Evolutionary conservation across 2,329 filamentous ascomycete genomes (phyloP), one percentile per base, ranked within the genome.

Genomic region (Scytalidium lignicola): DNA sequence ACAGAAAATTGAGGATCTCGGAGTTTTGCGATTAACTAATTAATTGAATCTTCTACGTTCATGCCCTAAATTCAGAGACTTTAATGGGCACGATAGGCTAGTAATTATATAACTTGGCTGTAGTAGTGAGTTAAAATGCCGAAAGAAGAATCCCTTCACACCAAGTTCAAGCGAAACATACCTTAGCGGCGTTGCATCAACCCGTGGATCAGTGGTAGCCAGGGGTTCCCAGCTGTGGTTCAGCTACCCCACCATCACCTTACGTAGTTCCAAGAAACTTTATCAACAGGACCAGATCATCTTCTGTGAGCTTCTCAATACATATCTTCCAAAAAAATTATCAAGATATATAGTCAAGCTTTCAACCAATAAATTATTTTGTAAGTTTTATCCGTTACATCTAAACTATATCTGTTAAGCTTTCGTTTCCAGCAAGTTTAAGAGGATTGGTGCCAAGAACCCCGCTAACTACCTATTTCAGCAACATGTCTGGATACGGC

Each of bases 401-500:
- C 15, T 17, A 13, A 15, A 17, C 4, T 17, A 17, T 5, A n/a
- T n/a, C 15, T 15, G 10, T 37, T 37, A n/a, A 4, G 15, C 7
- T 37, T 37, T 28, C 26, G 7, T 7, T 28, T 28, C 7, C 13
- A 28, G 13, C 7, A 7, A 28, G 13, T 28, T 7, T 28, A n/a
- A n/a, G n/a, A n/a, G 26, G 7, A 28, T 28, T 28, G 7, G 26
- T 13, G 26, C 32, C 6, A 37, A 17, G 32, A 17, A 37, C 32
- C 32, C 32, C 32, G 32, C 32, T 37, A 37, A 37, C 32, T 4
- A 8, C 15, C 15, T 13, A 37, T 4, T 17, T 13, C 26, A 37
- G 10, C 32, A 50, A 40, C 17, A 52, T 52, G 49, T 53, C 49
- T 18, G 46, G 46, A 18, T 51, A 52, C 49, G 49, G 47, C 41